Conservation (phyloP, 306 rosid genomes). For the Inga oerstediana region DNA sequence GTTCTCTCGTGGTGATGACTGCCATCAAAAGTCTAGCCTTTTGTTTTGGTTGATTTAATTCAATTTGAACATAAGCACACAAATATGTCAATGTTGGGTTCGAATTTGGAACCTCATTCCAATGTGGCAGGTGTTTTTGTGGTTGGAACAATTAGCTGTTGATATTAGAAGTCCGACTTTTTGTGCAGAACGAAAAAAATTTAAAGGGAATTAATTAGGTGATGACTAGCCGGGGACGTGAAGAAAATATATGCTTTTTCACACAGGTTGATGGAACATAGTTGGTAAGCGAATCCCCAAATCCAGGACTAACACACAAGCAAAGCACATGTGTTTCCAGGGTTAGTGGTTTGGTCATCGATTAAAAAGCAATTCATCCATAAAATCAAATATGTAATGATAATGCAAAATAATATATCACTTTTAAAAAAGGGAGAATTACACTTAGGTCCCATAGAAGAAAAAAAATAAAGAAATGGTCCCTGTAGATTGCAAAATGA, state of each 20-base stretch:
- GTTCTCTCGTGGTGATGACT: too few relatives aligned
- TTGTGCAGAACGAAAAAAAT: background rate
- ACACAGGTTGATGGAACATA: background rate
- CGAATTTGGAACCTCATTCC: too few relatives aligned
- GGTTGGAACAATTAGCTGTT: too few relatives aligned
- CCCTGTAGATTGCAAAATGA: too few relatives aligned
- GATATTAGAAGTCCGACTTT: too few relatives aligned
- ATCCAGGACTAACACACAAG: constrained; percentile 4
- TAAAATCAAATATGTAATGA: background rate
- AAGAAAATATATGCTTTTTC: constrained; percentile 9
- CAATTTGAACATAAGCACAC: too few relatives aligned
- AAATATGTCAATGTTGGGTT: too few relatives aligned
- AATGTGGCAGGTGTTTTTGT: too few relatives aligned
- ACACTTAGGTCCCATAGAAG: too few relatives aligned
- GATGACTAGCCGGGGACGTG: constrained; percentile 1
- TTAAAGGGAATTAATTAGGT: background rate
- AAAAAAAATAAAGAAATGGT: too few relatives aligned
- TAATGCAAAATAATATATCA: background rate
- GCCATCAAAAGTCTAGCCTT: too few relatives aligned
- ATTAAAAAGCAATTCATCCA: constrained; percentile 18
- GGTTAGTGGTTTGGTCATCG: constrained; percentile 23
- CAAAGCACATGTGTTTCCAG: constrained; percentile 5
- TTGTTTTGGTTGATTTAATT: too few relatives aligned
- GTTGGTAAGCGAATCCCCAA: constrained; percentile 30
- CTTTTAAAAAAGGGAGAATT: background rate